Base-by-base conservation (phyloP, 2,329 filamentous ascomycete species). In the Colletotrichum navitas region DNA sequence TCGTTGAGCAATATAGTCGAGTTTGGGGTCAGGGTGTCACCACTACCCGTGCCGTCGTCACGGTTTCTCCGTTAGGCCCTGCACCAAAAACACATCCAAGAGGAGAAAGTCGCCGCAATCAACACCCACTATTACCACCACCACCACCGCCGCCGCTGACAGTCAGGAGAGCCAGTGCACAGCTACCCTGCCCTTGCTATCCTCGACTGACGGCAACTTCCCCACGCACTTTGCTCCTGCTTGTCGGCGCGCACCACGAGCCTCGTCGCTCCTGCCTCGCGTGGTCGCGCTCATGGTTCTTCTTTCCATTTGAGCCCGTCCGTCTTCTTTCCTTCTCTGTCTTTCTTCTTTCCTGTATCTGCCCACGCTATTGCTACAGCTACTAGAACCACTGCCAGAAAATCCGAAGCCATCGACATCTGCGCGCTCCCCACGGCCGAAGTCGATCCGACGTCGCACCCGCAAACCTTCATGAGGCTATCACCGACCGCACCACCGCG, bases 401-500 rank as follows among this genome's bases (percentile, higher is more conserved):
- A 21, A 6, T 10, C 43, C 43, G 49, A 36, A 36, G 32, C 24
- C 26, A 8, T 16, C 47, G 26, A 41, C 60, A 39, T 39, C 60
- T 49, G n/a, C 60, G 47, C 47, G 45, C 43, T 64, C 39, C 41
- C 39, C 12, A 47, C 41, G 26, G 21, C 66, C 61, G n/a, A 65
- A 69, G 69, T 55, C 54, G 55, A 32, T 59, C 69, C 65, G 60
- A 64, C 65, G 60, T 69, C 69, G 54, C 69, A 72, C 43, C 43
- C 51, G 43, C 64, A 54, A 68, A 71, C 66, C 66, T 73, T 74
- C 66, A 74, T 74, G 72, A 74, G 70, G 72, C 56, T 61, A 47
- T 70, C 52, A 74, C 54, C 63, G 71, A 60, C 54, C 59, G 18
- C 51, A 51, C 66, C 58, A 56, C 54, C 43, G 49, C 73, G 47